Evolutionary conservation across 306 rosid species (phyloP).

Genomic region (Rosa chinensis): DNA sequence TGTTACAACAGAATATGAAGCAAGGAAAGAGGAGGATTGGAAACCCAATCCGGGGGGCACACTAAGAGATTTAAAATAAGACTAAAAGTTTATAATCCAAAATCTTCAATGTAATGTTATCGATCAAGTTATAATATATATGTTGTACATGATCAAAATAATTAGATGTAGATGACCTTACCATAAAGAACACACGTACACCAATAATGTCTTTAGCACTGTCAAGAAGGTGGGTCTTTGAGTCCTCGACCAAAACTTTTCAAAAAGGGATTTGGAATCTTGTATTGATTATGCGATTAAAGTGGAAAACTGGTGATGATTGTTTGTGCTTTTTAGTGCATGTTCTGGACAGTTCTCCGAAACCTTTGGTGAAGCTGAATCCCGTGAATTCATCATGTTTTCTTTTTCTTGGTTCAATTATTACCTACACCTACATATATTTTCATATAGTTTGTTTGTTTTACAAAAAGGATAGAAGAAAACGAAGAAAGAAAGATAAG

Average conservation of each 20-base stretch:
- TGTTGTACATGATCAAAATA: no score
- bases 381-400: slow-evolving; percentile 6
- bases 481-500: not conserved
- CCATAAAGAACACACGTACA: not conserved
- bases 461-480: not conserved
- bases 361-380: not conserved
- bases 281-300: not conserved
- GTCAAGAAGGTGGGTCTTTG: not conserved
- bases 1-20: no score
- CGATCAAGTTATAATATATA: no score
- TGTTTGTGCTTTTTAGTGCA: not conserved
- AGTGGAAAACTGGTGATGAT: not conserved
- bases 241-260: not conserved
- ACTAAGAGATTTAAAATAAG: not conserved
- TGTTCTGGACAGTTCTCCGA: not conserved
- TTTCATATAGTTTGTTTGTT: not conserved
- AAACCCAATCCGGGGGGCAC: no score
- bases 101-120: no score
- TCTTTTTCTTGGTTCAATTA: slow-evolving; percentile 1
- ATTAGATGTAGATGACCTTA: no score
- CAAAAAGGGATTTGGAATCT: not conserved
- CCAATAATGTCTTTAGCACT: slow-evolving; percentile 2
- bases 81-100: no score
- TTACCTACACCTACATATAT: not conserved
- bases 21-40: no score